These are phyloP conservation scores for Lachancea cidri DNA, from an alignment of 805 yeast species.

Conservation along the genomic window DNA sequence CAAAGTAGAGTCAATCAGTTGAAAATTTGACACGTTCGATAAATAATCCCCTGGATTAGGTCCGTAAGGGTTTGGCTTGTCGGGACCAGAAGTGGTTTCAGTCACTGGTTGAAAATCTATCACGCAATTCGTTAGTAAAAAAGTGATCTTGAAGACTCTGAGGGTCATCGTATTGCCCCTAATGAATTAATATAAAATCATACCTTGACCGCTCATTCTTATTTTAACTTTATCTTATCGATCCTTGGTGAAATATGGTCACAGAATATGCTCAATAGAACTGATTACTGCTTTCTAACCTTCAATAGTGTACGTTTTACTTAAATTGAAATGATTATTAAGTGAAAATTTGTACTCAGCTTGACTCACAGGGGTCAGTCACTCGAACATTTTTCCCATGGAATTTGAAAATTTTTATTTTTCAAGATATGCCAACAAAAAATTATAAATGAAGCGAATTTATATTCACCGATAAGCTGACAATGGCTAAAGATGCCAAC, in stretches of 20 bases:
- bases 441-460: too few species aligned
- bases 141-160: background rate
- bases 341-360: background rate
- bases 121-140: background rate
- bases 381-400: conserved; percentile 7
- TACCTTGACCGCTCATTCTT: background rate
- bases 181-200: background rate
- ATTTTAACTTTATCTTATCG: too few species aligned
- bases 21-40: conserved; percentile 83
- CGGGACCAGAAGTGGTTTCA: conserved; percentile 37
- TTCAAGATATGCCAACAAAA: too few species aligned
- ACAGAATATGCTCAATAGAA: background rate
- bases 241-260: background rate
- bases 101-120: conserved; percentile 41
- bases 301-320: background rate
- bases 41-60: conserved; percentile 91
- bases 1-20: conserved; percentile 89
- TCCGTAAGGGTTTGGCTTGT: conserved; percentile 75
- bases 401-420: conserved; percentile 6
- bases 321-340: background rate
- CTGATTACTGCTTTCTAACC: background rate
- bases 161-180: background rate
- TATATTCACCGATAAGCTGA: too few species aligned
- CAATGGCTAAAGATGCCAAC: too few species aligned
- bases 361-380: conserved; percentile 1